These are phyloP conservation scores for Apophysomyces variabilis DNA, from an alignment of 371 early-diverging fungal species.

Conservation along the genomic window DNA sequence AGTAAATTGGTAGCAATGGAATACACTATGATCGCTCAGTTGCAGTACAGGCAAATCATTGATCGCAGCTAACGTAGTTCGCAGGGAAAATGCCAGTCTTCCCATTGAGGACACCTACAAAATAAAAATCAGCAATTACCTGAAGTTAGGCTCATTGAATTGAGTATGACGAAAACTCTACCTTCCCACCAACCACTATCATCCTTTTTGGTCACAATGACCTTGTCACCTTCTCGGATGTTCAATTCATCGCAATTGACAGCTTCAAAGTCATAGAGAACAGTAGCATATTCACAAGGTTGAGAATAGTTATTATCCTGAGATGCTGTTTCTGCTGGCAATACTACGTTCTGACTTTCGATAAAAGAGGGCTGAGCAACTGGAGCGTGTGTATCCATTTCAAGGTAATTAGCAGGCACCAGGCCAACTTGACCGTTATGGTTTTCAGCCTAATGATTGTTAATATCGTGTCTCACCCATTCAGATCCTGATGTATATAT, in stretches of 20 bases:
- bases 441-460: conserved; percentile 27
- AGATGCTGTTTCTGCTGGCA: neutral
- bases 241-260: conserved; percentile 76
- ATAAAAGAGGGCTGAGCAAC: neutral
- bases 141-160: neutral
- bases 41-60: too few species aligned
- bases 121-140: neutral
- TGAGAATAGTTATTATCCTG: neutral
- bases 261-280: conserved; percentile 78
- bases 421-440: conserved; percentile 58
- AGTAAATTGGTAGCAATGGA: too few species aligned
- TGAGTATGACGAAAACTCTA: conserved; percentile 20
- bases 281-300: conserved; percentile 55
- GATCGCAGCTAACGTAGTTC: conserved; percentile 64
- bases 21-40: too few species aligned
- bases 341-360: neutral
- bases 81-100: conserved; percentile 81
- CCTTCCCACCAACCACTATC: conserved; percentile 84
- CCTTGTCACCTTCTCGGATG: conserved; percentile 69
- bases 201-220: conserved; percentile 66
- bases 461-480: neutral
- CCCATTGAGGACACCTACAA: conserved; percentile 66
- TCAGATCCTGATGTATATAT: neutral
- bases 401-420: conserved; percentile 73
- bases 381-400: conserved; percentile 4